Evolutionary conservation across 2,329 filamentous ascomycete genomes (phyloP).

Genomic region (Helotiales sp.): DNA sequence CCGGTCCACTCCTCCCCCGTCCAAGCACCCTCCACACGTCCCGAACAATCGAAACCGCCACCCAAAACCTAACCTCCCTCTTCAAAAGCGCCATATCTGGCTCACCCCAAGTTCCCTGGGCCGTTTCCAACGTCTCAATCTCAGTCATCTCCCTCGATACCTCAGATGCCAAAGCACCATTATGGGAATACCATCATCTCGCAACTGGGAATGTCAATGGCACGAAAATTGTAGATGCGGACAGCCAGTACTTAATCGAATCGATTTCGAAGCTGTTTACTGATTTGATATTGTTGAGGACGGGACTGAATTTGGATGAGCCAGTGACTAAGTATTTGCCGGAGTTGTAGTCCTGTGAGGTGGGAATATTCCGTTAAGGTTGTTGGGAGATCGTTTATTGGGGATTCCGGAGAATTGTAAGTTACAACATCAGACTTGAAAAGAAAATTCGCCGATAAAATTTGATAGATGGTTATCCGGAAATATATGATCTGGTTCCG

Average conservation of each 20-base stretch:
- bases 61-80: background rate
- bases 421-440: background rate
- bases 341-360: background rate
- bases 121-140: constrained; percentile 10
- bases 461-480: constrained; percentile 9
- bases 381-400: constrained; percentile 1
- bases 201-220: constrained; percentile 2
- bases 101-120: background rate
- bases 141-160: constrained; percentile 5
- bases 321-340: background rate
- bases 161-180: background rate
- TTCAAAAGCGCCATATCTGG: background rate
- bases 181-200: constrained; percentile 13
- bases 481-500: constrained; percentile 8
- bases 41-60: background rate
- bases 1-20: constrained; percentile 1
- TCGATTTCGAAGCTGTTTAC: background rate
- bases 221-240: constrained; percentile 1
- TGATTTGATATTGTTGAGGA: background rate
- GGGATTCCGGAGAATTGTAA: constrained; percentile 11
- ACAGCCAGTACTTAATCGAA: constrained; percentile 16
- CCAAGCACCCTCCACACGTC: constrained; percentile 3
- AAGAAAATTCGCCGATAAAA: background rate
- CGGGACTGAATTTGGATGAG: background rate
- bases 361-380: background rate